Evolutionary conservation across 371 early-diverging fungal genomes (phyloP).

Genomic region (Apophysomyces elegans): DNA sequence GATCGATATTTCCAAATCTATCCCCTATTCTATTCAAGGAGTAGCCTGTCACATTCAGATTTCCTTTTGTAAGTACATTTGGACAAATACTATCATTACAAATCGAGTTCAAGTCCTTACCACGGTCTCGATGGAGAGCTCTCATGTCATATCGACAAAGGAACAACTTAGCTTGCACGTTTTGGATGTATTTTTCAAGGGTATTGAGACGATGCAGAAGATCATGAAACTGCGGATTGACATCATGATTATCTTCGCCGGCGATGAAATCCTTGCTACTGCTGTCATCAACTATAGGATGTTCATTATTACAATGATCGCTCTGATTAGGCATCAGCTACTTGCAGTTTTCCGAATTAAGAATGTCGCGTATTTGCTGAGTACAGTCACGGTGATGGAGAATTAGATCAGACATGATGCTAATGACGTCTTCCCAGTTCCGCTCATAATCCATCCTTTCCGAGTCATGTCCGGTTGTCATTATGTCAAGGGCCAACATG

Average conservation of each 20-base stretch:
- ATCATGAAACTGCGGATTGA: constrained; percentile 24
- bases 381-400: constrained; percentile 25
- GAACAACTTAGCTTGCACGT: constrained; percentile 38
- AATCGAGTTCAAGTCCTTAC: constrained; percentile 14
- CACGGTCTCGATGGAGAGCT: constrained; percentile 24
- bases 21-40: constrained; percentile 32
- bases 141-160: constrained; percentile 45
- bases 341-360: constrained; percentile 13
- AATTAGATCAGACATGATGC: constrained; percentile 27
- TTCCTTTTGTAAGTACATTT: background rate
- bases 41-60: background rate
- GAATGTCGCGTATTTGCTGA: constrained; percentile 9
- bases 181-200: constrained; percentile 40
- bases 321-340: background rate
- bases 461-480: constrained; percentile 39
- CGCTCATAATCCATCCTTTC: constrained; percentile 36
- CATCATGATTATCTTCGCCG: constrained; percentile 2
- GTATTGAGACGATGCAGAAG: constrained; percentile 32
- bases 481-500: constrained; percentile 46
- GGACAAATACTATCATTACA: background rate
- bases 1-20: constrained; percentile 34
- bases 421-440: constrained; percentile 36
- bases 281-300: constrained; percentile 6
- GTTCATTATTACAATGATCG: background rate
- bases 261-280: constrained; percentile 8